Conservation (phyloP, 2,329 filamentous ascomycete species). For the Pyricularia sp. region DNA sequence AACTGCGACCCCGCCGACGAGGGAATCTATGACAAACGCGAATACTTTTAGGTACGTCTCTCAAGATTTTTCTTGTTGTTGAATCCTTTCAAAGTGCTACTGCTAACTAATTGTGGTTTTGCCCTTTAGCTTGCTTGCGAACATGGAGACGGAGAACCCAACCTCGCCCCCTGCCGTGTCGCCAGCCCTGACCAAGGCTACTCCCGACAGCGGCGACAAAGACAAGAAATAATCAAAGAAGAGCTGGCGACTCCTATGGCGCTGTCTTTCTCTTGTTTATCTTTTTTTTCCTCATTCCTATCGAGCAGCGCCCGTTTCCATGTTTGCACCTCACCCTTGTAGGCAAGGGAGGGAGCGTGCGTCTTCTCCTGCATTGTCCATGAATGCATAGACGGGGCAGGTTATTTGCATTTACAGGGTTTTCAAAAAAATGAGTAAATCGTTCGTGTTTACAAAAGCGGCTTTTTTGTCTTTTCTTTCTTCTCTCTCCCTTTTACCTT, state of each 20-base stretch:
- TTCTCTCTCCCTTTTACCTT: slow-evolving; percentile 4
- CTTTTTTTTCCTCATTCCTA: neutral
- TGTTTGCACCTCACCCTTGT: neutral
- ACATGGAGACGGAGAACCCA: slow-evolving; percentile 52
- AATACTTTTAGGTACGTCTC: slow-evolving; percentile 86
- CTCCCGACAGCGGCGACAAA: slow-evolving; percentile 34
- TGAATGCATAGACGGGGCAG: slow-evolving; percentile 39
- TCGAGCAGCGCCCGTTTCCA: slow-evolving; percentile 14
- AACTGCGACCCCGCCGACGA: slow-evolving; percentile 73
- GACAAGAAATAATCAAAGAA: neutral
- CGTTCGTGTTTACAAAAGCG: neutral
- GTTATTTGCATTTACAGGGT: slow-evolving; percentile 38
- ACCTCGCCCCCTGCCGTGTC: slow-evolving; percentile 63
- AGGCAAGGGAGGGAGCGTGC: neutral
- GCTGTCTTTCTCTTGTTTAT: slow-evolving; percentile 19
- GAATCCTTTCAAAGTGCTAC: neutral
- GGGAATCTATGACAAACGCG: slow-evolving; percentile 50
- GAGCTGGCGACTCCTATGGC: neutral
- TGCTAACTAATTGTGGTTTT: neutral
- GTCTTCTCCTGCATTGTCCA: slow-evolving; percentile 8
- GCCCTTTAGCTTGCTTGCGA: slow-evolving; percentile 43
- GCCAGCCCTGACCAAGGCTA: slow-evolving; percentile 54
- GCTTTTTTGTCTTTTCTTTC: slow-evolving; percentile 5
- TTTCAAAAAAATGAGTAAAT: slow-evolving; percentile 23
- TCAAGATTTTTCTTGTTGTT: neutral